A percentile compares a stretch with the other conserved stretches of the same genome.
phyloP scores from a whole-genome alignment of 2,329 filamentous ascomycete genomes.

The Calonectria pteridis region DNA sequence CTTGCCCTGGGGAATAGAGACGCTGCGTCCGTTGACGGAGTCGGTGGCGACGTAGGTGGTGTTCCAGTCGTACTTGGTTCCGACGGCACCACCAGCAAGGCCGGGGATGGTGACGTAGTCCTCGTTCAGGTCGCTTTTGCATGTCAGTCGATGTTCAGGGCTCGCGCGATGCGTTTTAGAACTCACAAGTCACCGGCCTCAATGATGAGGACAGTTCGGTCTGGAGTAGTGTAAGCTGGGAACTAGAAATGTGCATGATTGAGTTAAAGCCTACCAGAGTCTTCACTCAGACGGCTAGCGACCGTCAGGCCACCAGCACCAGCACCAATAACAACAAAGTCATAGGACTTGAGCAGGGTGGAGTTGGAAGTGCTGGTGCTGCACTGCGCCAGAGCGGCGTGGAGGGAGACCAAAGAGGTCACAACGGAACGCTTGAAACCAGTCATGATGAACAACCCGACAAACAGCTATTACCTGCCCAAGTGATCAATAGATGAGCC shows the following conservation, averaged over 20 bases:
- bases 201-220: not conserved
- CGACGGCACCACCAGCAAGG: constrained; percentile 38
- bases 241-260: not conserved
- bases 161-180: not conserved
- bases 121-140: constrained; percentile 32
- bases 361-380: not conserved
- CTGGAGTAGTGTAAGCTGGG: not conserved
- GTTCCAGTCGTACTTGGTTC: constrained; percentile 43
- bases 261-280: not conserved
- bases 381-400: not conserved
- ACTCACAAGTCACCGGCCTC: constrained; percentile 6
- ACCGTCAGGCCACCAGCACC: not conserved
- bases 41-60: constrained; percentile 26
- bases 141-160: not conserved
- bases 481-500: not conserved
- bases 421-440: not conserved
- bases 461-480: not conserved
- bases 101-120: constrained; percentile 38
- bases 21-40: constrained; percentile 29
- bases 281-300: not conserved
- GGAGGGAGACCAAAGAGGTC: not conserved
- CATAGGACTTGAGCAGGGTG: not conserved
- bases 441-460: not conserved
- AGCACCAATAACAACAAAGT: not conserved
- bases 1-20: constrained; percentile 42